Base-by-base conservation (phyloP, 371 early-diverging fungal species). In the Funneliformis caledonium region DNA sequence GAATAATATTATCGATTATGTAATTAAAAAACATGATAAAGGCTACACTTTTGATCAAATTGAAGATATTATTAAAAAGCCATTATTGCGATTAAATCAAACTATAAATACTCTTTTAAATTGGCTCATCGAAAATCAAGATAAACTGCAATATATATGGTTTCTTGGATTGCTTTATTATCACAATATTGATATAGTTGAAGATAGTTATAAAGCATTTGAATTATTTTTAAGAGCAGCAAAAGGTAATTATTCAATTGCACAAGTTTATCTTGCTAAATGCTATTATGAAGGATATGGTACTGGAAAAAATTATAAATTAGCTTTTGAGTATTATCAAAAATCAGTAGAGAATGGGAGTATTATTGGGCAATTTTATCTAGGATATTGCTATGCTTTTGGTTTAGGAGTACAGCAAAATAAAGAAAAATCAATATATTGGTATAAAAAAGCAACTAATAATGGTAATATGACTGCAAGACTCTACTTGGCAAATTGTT, bases 361-460 rank as follows among this genome's bases (percentile, higher is more conserved):
- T 72, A 16, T 72, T 16, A 26, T 48, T 22, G 72, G 68, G 2
- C 42, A 68, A 42, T 68, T 37, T 68, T 33, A 92, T 81, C 86
- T 94, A 26, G 96, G 94, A 1, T 91, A 93, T 82, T 93, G 92
- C 80, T 94, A 92, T 85, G 93, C 93, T 80, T 88, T 93, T 82
- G 96, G 95, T 19, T 90, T 90, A 75, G 96, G 94, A 10, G 91
- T 96, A 7, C 83, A 83, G 33, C 85, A 89, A 76, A 85, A 92
- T 78, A 86, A 37, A 37, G 37, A 37, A 37, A 37, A 37, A 37
- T 37, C 37, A 37, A 37, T 37, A 37, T 37, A 37, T 37, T 37
- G 37, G 37, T 37, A 37, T 37, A 2, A 37, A 37, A 2, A 37
- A 37, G 37, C 37, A 37, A 37, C 37, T 37, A 37, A 37, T 37